These are phyloP conservation scores for Lactarius tabidus DNA, from an alignment of 768 basidiomycete genomes.

Conservation along the genomic window DNA sequence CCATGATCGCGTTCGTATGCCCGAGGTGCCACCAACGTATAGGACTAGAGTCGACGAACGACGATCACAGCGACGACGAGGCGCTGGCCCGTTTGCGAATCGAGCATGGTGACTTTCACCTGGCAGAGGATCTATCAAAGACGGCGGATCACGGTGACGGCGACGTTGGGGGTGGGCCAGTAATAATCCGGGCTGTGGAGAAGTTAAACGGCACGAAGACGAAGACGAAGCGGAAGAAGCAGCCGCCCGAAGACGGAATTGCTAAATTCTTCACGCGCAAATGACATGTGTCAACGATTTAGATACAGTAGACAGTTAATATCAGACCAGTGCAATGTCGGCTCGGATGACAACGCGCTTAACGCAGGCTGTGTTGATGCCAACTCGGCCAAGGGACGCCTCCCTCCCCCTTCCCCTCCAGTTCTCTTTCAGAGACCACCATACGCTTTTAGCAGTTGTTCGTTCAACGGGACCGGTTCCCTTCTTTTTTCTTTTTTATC, in stretches of 20 bases:
- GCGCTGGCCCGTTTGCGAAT: conserved; percentile 43
- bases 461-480: conserved; percentile 22
- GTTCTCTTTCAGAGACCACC: conserved; percentile 8
- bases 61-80: conserved; percentile 15
- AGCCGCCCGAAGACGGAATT: conserved; percentile 36
- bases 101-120: conserved; percentile 90
- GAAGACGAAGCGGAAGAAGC: conserved; percentile 32
- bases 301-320: not conserved
- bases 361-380: not conserved
- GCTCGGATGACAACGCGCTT: conserved; percentile 10
- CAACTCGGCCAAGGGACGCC: not conserved
- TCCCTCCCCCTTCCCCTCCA: not conserved
- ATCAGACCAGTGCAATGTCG: too few relatives aligned
- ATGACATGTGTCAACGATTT: not conserved
- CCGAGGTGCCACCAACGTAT: conserved; percentile 13
- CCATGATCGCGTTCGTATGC: conserved; percentile 6
- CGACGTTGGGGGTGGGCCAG: conserved; percentile 15
- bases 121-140: conserved; percentile 71
- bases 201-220: conserved; percentile 19
- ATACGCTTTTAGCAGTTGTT: conserved; percentile 7
- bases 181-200: conserved; percentile 22
- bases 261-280: conserved; percentile 44
- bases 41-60: conserved; percentile 26
- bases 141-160: conserved; percentile 32
- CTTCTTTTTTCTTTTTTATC: conserved; percentile 22